These are phyloP conservation scores for Aspergillus coremiiformis DNA, from an alignment of 495 filamentous ascomycete species.

Conservation along the genomic window DNA sequence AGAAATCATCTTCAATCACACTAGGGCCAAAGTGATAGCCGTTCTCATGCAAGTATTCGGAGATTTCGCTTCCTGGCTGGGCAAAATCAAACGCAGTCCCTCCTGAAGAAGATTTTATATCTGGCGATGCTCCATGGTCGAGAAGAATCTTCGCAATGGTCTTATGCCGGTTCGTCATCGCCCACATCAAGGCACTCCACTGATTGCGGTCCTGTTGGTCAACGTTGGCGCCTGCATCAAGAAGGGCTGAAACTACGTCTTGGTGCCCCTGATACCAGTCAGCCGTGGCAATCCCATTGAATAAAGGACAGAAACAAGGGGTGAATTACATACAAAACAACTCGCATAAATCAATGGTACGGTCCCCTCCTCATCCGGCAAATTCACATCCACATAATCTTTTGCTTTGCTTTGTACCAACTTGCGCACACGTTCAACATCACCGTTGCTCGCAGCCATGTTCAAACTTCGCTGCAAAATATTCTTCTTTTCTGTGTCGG, in stretches of 20 bases:
- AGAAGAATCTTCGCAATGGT: conserved; percentile 85
- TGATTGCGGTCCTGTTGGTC: conserved; percentile 92
- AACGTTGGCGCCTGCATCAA: conserved; percentile 82
- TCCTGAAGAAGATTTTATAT: conserved; percentile 87
- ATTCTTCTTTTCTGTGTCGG: conserved; percentile 68
- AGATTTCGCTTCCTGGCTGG: conserved; percentile 90
- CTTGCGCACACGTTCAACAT: conserved; percentile 70
- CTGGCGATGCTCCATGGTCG: conserved; percentile 89
- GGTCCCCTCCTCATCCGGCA: conserved; percentile 88
- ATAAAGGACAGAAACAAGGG: not conserved
- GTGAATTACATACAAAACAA: conserved; percentile 73
- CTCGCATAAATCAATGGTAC: conserved; percentile 95
- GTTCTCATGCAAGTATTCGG: conserved; percentile 85
- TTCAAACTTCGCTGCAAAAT: conserved; percentile 80
- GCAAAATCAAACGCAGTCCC: conserved; percentile 97
- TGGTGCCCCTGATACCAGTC: conserved; percentile 65
- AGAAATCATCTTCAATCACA: conserved; percentile 92
- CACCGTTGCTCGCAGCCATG: conserved; percentile 96
- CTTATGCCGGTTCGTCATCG: conserved; percentile 97
- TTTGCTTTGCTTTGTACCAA: conserved; percentile 70
- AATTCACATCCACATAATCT: conserved; percentile 78
- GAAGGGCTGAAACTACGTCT: conserved; percentile 73
- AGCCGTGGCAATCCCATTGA: not conserved
- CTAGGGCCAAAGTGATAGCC: conserved; percentile 83
- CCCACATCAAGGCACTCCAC: conserved; percentile 99